Base-by-base conservation (phyloP, 2,329 filamentous ascomycete genomes). In the Aciculosporium take region DNA sequence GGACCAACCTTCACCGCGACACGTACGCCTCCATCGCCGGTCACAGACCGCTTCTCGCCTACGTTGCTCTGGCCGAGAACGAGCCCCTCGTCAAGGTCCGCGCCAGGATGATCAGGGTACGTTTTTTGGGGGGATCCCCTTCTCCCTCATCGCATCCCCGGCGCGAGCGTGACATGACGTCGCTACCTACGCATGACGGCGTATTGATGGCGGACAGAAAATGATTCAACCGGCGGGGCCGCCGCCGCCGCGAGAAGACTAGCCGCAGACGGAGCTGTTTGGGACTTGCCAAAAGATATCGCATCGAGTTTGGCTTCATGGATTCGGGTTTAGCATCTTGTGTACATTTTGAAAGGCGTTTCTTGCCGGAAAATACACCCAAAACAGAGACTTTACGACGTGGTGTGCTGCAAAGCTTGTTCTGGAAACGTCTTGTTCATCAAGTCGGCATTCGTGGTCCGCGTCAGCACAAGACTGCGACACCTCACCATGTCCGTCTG, bases 1-100 rank as follows among this genome's bases (percentile, higher is more conserved):
- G 82, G 39, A 88, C 84, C 45, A 98, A 96, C 67, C 89, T 96
- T 57, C 76, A 87, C 58, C 87, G 91, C 59, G 91, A 98, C 67
- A 93, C 82, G 18, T 88, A 89, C 58, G 77, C 87, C 17, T 87
- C 80, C 48, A 88, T 94, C 54, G 74, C 91, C 49, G 91, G 91
- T 17, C 91, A 98, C 59, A 84, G 87, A 13, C 83, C 87, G 7
- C 71, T 95, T 46, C 71, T 96, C 13, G 78, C 84, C 30, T 95
- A 94, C 61, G 87, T 95, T 69, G 74, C 84, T 15, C 78, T 96
- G 38, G 89, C 88, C 0, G 78, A 93, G 66, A 91, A 91, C 37
- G 85, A 94, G 60, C 74, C 84, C 5, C 71, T 81, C 44, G 81
- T 87, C 61, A 85, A 87, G 61, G 77, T 91, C 40, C 73, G 87